Base-by-base conservation (phyloP, 2,329 filamentous ascomycete genomes). In the Lomentospora prolificans region DNA sequence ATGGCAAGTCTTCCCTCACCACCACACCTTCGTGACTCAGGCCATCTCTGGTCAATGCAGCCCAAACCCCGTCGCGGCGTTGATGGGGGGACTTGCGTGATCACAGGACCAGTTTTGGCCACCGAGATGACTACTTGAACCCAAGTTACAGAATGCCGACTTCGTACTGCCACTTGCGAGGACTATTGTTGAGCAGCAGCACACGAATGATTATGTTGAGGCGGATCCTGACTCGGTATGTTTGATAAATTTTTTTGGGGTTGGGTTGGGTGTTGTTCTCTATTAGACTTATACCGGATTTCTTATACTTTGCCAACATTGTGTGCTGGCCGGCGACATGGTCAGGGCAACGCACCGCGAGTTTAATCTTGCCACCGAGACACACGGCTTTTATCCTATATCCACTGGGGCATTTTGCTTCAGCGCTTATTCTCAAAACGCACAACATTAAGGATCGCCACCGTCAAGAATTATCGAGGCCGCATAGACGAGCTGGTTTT, bases 51-150 rank as follows among this genome's bases (percentile, higher is more conserved):
- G 36, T 28, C 52, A 54, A 54, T 46, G 52, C 36, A 44, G n/a
- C 24, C 24, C 36, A n/a, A 12, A 53, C 27, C 24, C 27, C 22
- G 31, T 24, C 51, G 1, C 22, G 12, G 41, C 22, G 3, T 19
- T 48, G 22, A 30, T 55, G 41, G 24, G 39, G 25, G 25, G 39
- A 19, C 53, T 33, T 55, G 53, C 39, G 17, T 55, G 41, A 50
- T 55, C 53, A 55, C 53, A 48, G 53, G 53, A 55, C 41, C 41
- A 50, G 19, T 55, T 19, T 50, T 55, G 28, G 39, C 53, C 53
- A 55, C 53, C 41, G 39, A 22, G 22, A 30, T 27, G 14, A 46
- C 52, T 5, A 17, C 9, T n/a, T 46, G 51, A 22, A 10, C 51
- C 31, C 28, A 12, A 27, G 44, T 48, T 6, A 48, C 36, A 3